Conservation (phyloP, 441 rosid species). For the Omphalea diandra region DNA sequence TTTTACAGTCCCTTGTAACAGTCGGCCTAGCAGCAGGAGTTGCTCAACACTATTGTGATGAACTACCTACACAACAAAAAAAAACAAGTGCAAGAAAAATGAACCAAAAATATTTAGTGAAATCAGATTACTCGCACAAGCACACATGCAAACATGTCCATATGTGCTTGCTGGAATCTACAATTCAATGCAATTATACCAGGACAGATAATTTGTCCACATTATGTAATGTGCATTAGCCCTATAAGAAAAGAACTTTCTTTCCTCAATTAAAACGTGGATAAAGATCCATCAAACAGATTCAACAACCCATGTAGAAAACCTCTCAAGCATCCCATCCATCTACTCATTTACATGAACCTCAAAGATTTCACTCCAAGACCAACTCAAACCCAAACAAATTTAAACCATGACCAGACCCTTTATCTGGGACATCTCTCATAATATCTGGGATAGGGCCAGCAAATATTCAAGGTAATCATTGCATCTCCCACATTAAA, state of each 20-base stretch:
- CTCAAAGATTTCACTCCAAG: conserved; percentile 14
- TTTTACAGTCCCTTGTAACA: conserved; percentile 87
- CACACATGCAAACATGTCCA: neutral
- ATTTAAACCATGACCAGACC: neutral
- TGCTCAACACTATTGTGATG: conserved; percentile 93
- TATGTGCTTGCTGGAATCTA: neutral
- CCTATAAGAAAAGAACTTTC: neutral
- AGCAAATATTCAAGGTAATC: neutral
- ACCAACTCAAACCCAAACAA: neutral
- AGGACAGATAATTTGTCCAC: neutral
- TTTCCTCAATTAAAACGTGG: neutral
- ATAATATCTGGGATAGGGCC: neutral
- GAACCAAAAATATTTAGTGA: conserved; percentile 17
- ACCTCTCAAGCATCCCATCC: neutral
- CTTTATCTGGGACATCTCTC: neutral
- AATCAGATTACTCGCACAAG: conserved; percentile 1
- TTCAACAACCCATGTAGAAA: neutral
- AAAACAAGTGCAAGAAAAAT: conserved; percentile 23
- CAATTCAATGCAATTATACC: neutral
- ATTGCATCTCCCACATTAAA: neutral
- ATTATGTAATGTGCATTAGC: neutral
- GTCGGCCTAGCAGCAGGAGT: conserved; percentile 89
- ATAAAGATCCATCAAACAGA: neutral
- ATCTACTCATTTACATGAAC: conserved; percentile 2
- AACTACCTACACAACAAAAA: conserved; percentile 61